A percentile compares a stretch with the other conserved stretches of the same genome.
These are phyloP conservation scores for Verticillium alfalfae DNA, from an alignment of 2,329 filamentous ascomycete genomes.

Conservation along the genomic window DNA sequence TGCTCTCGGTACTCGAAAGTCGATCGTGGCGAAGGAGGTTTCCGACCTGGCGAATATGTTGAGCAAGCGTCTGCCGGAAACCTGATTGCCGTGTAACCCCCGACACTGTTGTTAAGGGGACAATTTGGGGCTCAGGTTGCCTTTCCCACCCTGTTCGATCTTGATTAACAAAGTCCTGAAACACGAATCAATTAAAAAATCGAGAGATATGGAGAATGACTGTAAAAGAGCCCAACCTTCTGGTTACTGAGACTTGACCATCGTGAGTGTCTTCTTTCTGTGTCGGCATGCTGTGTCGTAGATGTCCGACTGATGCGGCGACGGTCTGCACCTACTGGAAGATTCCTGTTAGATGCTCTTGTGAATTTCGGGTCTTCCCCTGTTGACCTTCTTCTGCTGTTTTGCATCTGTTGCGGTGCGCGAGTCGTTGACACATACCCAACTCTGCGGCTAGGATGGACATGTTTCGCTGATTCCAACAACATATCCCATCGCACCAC, in stretches of 20 bases:
- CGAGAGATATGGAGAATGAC: no score
- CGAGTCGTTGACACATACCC: background rate
- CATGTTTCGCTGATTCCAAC: background rate
- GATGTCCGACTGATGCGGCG: background rate
- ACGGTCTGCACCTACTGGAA: background rate
- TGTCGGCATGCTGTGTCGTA: background rate
- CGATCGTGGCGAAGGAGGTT: background rate
- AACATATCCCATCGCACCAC: background rate
- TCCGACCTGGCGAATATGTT: background rate
- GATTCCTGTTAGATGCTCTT: background rate
- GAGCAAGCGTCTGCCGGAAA: background rate
- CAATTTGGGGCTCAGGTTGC: background rate
- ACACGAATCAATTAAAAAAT: background rate
- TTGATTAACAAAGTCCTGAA: background rate
- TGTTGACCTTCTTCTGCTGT: background rate
- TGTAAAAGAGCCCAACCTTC: background rate
- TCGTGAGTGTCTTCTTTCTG: background rate
- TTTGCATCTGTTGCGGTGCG: background rate
- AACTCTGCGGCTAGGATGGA: background rate
- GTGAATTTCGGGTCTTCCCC: background rate
- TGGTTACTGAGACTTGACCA: background rate
- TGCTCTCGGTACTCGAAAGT: no score
- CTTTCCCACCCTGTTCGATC: background rate
- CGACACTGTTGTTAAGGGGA: background rate
- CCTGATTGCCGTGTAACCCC: background rate